phyloP scores from a whole-genome alignment of 140 eudicot species.

The Ambrosia hybrid region DNA sequence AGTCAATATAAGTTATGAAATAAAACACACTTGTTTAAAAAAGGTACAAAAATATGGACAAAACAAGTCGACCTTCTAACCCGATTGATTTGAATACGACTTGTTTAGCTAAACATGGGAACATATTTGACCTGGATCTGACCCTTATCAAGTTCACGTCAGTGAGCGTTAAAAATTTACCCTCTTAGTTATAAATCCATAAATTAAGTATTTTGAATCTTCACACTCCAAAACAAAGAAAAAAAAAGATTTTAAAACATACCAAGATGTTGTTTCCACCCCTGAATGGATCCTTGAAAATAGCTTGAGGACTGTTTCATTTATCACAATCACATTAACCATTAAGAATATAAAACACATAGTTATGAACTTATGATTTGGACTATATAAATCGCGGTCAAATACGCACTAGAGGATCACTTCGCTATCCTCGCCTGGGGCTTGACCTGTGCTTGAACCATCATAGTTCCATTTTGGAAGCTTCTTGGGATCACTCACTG shows the following conservation, averaged over 20 bases:
- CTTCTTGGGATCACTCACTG: constrained; percentile 58
- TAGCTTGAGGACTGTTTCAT: constrained; percentile 81
- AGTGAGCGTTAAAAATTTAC: too few species aligned
- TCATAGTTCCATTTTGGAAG: constrained; percentile 87
- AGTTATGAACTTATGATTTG: neutral
- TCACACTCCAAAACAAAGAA: too few species aligned
- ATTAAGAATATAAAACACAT: neutral
- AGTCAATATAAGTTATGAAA: neutral
- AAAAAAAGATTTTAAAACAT: neutral
- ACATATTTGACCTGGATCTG: too few species aligned
- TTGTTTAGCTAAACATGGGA: too few species aligned
- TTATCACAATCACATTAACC: constrained; percentile 9
- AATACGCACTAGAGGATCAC: constrained; percentile 64
- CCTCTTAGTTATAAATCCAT: too few species aligned
- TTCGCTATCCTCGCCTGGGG: constrained; percentile 90
- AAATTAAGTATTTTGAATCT: too few species aligned
- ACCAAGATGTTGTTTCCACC: constrained; percentile 84
- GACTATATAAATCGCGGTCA: neutral
- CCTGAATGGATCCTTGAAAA: constrained; percentile 89
- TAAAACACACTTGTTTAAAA: neutral
- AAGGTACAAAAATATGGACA: neutral
- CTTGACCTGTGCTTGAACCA: constrained; percentile 89
- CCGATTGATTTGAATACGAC: neutral
- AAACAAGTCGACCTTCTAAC: neutral
- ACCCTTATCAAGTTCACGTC: too few species aligned